These are phyloP conservation scores for Phialemoniopsis sp. DNA, from an alignment of 2,329 filamentous ascomycete species.

Conservation along the genomic window DNA sequence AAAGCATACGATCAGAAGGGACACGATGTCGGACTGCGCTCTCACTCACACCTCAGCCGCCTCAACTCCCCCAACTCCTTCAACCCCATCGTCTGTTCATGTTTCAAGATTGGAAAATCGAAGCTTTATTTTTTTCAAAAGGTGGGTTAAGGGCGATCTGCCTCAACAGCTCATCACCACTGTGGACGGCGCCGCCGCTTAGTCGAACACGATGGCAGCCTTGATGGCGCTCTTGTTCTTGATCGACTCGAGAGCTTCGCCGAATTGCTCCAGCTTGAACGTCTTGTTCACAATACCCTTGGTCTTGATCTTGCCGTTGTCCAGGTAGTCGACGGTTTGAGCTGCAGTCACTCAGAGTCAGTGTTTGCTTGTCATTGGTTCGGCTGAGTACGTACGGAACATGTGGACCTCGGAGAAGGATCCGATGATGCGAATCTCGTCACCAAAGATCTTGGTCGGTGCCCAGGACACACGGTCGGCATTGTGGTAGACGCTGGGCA, in stretches of 20 bases:
- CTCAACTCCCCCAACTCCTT: too few species aligned
- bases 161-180: too few species aligned
- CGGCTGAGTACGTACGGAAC: conserved; percentile 46
- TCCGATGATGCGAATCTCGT: conserved; percentile 69
- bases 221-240: conserved; percentile 71
- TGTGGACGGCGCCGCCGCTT: conserved; percentile 11
- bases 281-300: conserved; percentile 69
- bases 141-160: too few species aligned
- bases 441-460: conserved; percentile 66
- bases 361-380: not conserved
- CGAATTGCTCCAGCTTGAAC: conserved; percentile 70
- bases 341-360: conserved; percentile 16
- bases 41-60: too few species aligned
- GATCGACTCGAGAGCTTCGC: conserved; percentile 65
- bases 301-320: conserved; percentile 58
- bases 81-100: too few species aligned
- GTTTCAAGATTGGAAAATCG: too few species aligned
- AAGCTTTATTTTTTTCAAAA: too few species aligned
- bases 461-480: conserved; percentile 62
- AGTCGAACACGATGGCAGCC: conserved; percentile 68
- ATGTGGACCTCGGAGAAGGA: conserved; percentile 72
- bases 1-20: too few species aligned
- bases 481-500: conserved; percentile 54
- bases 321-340: conserved; percentile 46
- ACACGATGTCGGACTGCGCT: too few species aligned